A percentile compares a stretch with the other conserved stretches of the same genome.
These are phyloP conservation scores for Kluyveromyces marxianus DNA, from an alignment of 1,139 yeast species.

Conservation along the genomic window DNA sequence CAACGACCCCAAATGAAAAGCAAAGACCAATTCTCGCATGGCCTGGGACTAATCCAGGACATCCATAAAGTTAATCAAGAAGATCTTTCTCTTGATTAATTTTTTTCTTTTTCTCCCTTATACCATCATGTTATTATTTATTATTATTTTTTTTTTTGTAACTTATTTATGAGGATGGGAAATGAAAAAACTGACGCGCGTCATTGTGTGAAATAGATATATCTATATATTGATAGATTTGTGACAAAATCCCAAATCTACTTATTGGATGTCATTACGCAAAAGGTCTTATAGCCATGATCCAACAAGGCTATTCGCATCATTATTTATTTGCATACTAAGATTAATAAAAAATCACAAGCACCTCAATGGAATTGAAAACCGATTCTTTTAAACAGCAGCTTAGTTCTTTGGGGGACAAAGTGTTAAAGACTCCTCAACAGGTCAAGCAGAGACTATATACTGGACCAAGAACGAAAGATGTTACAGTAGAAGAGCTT, in stretches of 20 bases:
- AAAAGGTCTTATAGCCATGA: too few species aligned
- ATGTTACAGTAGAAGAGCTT: slow-evolving; percentile 13
- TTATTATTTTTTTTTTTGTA: too few species aligned
- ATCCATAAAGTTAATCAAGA: slow-evolving; percentile 33
- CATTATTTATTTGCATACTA: too few species aligned
- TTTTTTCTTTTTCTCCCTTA: too few species aligned
- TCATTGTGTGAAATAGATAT: too few species aligned
- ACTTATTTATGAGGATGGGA: too few species aligned
- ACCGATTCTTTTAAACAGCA: slow-evolving; percentile 1
- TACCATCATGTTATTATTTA: too few species aligned
- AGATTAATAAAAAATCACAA: not conserved
- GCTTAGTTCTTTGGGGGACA: slow-evolving; percentile 4
- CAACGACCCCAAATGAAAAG: slow-evolving; percentile 8
- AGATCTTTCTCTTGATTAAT: not conserved
- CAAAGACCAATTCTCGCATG: slow-evolving; percentile 42
- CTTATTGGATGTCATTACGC: too few species aligned
- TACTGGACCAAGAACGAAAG: slow-evolving; percentile 11
- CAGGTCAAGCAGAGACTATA: slow-evolving; percentile 6
- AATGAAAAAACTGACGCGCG: too few species aligned
- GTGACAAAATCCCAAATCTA: too few species aligned
- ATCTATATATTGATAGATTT: too few species aligned
- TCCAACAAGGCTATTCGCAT: too few species aligned
- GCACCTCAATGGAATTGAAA: not conserved
- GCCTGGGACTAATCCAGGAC: slow-evolving; percentile 66
- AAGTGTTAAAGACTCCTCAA: slow-evolving; percentile 7